Base-by-base conservation (phyloP, 352 stramenopile species). In the Pythium pyrilobum region DNA sequence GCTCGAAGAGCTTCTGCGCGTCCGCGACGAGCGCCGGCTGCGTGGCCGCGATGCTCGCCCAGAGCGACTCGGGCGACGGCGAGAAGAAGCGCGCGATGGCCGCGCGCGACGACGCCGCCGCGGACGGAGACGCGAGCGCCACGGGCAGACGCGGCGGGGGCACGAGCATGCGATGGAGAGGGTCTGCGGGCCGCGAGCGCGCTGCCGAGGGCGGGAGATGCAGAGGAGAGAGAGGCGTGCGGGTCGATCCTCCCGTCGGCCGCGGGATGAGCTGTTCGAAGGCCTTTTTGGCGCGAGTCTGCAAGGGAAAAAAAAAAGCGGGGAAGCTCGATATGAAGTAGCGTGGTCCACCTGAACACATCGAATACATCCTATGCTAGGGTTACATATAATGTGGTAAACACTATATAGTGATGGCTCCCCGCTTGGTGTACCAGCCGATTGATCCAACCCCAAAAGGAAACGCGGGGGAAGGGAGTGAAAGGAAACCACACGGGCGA, bases 1-100 rank as follows among this genome's bases (percentile, higher is more conserved):
- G 61, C 21, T 69, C 61, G 38, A 59, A 69, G 16, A 69, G 55
- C 18, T n/a, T 27, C 51, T 69, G 61, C 18, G 61, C 61, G 25
- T 58, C 45, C 0, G 34, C 34, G 12, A 69, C 50, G n/a, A 69
- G 54, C 55, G 33, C 33, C 13, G 61, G 55, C 36, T 69, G 51
- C 11, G 46, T 47, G 15, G 20, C 34, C 23, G 16, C 27, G 27
- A 69, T 55, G 15, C 11, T 31, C 5, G 52, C 52, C 61, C 61
- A 69, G 21, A 69, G 45, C 50, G 61, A 69, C 45, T 58, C 52
- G n/a, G 61, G 49, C 18, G 61, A 57, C 29, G 61, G 33, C 15
- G 61, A 60, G 27, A 64, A 69, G 29, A 59, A 64, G 11, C 50
- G 54, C 45, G 55, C 49, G 38, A 69, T 47, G 5, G 52, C 29